Conservation (phyloP, 148 eudicot species). For the Rhododendron henanense region DNA sequence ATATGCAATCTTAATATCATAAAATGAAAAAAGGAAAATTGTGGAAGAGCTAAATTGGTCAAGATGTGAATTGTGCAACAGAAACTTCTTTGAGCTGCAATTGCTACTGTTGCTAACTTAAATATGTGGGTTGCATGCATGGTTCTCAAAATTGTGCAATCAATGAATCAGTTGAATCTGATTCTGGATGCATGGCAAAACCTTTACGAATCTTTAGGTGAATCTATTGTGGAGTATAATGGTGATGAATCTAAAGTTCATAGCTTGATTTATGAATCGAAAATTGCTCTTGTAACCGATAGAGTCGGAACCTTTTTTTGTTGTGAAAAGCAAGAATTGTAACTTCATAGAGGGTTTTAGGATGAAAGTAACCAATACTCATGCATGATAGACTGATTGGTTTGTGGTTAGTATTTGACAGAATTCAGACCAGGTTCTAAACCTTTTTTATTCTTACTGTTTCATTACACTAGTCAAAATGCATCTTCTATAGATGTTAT, state of each 20-base stretch:
- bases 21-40: background rate
- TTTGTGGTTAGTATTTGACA: background rate
- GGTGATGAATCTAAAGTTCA: background rate
- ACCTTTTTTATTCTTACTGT: background rate
- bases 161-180: background rate
- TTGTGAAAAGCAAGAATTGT: background rate
- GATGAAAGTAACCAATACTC: background rate
- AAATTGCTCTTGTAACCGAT: background rate
- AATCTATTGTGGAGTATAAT: background rate
- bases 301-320: background rate
- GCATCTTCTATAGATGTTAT: background rate
- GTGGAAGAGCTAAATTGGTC: background rate
- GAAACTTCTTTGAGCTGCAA: background rate
- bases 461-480: background rate
- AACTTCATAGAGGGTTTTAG: background rate
- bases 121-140: background rate
- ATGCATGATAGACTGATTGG: background rate
- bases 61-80: background rate
- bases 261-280: background rate
- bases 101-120: background rate
- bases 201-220: background rate
- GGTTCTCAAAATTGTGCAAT: too few relatives aligned
- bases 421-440: background rate
- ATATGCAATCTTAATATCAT: background rate
- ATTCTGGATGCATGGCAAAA: background rate